phyloP scores from a whole-genome alignment of 2,329 filamentous ascomycete genomes.

The Nemania sp. region DNA sequence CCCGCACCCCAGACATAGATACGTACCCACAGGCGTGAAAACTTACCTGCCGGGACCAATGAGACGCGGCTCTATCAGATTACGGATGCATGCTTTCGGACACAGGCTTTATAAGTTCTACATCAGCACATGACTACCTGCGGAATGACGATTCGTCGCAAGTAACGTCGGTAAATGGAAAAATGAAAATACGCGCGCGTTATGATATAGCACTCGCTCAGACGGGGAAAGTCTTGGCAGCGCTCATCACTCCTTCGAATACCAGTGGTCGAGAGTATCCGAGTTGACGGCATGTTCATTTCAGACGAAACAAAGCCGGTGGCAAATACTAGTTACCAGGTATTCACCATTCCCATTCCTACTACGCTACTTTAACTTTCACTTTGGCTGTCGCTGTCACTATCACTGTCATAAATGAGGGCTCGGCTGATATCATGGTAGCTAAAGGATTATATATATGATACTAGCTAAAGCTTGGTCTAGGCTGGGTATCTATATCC shows the following conservation, averaged over 20 bases:
- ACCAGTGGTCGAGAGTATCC: no score
- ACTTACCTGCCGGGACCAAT: conserved; percentile 20
- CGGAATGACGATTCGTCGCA: background rate
- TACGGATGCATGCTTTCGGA: background rate
- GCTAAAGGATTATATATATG: background rate
- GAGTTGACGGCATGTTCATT: no score
- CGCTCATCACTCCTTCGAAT: no score
- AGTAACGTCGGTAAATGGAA: conserved; percentile 15
- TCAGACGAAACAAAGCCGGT: no score
- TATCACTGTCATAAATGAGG: background rate
- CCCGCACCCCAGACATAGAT: conserved; percentile 33
- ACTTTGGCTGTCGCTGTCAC: no score
- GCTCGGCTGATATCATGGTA: background rate
- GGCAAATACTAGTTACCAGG: no score
- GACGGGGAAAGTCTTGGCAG: no score
- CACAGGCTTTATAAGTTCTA: background rate
- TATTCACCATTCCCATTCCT: no score
- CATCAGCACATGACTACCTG: conserved; percentile 6
- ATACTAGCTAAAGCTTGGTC: background rate
- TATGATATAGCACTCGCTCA: background rate
- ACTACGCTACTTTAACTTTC: no score
- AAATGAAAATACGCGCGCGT: background rate
- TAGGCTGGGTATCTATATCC: background rate
- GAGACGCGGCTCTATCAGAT: background rate
- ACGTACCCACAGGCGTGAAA: conserved; percentile 12